A percentile compares a stretch with the other conserved stretches of the same genome.
phyloP scores from a whole-genome alignment of 495 filamentous ascomycete species.

The Neurospora intermedia region DNA sequence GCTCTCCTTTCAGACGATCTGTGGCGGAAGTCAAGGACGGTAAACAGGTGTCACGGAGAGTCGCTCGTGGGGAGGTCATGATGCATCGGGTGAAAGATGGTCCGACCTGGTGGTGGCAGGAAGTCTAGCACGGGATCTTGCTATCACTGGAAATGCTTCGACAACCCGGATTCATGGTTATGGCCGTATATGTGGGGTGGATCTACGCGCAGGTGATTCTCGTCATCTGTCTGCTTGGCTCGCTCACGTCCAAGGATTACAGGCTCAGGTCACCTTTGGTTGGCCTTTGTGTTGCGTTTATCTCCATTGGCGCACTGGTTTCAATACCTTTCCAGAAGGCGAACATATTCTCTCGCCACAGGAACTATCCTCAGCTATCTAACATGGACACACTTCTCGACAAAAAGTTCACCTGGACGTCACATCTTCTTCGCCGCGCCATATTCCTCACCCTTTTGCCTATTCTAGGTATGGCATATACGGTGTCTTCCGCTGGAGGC shows the following conservation, averaged over 20 bases:
- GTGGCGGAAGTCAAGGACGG: conserved; percentile 51
- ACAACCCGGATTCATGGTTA: conserved; percentile 60
- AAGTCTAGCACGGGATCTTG: conserved; percentile 58
- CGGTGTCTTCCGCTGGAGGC: conserved; percentile 48
- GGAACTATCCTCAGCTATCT: conserved; percentile 45
- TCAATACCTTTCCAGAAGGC: conserved; percentile 64
- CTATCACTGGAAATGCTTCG: conserved; percentile 55
- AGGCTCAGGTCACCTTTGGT: conserved; percentile 48
- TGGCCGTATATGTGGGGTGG: conserved; percentile 64
- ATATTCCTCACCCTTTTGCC: conserved; percentile 57
- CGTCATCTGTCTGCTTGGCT: conserved; percentile 58
- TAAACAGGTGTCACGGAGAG: conserved; percentile 40
- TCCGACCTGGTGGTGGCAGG: conserved; percentile 64
- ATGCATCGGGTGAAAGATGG: conserved; percentile 59
- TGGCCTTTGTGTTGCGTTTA: conserved; percentile 48
- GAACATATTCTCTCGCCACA: conserved; percentile 50
- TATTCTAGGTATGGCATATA: conserved; percentile 52
- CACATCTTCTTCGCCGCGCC: conserved; percentile 55
- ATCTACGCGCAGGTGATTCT: conserved; percentile 64
- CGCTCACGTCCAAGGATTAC: conserved; percentile 55
- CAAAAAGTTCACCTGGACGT: conserved; percentile 50
- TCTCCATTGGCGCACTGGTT: conserved; percentile 55
- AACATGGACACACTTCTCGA: conserved; percentile 44
- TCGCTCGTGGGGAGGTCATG: conserved; percentile 62
- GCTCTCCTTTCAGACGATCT: conserved; percentile 52